phyloP scores from a whole-genome alignment of 805 yeast species.

The Saturnispora besseyi region DNA sequence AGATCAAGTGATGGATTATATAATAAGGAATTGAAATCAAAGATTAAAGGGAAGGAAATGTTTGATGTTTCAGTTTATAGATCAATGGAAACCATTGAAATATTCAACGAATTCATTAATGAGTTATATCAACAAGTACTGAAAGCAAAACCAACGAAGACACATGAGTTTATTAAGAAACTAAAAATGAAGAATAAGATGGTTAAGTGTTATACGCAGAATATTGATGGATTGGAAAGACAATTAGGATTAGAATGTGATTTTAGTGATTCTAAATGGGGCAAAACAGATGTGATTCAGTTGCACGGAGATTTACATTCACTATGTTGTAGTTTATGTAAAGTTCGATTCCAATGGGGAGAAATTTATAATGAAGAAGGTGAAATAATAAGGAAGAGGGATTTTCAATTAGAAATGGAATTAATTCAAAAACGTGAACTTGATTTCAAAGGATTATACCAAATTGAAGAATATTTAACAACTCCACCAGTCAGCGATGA shows the following conservation, averaged over 20 bases:
- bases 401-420: slow-evolving; percentile 4
- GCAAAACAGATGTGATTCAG: slow-evolving; percentile 68
- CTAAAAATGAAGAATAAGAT: slow-evolving; percentile 56
- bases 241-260: slow-evolving; percentile 57
- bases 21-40: slow-evolving; percentile 41
- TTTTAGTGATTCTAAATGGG: slow-evolving; percentile 43
- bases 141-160: slow-evolving; percentile 69
- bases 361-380: slow-evolving; percentile 30
- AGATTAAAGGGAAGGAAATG: slow-evolving; percentile 75
- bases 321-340: slow-evolving; percentile 70
- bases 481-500: slow-evolving; percentile 7
- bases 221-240: slow-evolving; percentile 82
- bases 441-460: neutral
- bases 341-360: slow-evolving; percentile 51
- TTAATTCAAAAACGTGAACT: slow-evolving; percentile 1
- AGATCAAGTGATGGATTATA: slow-evolving; percentile 79
- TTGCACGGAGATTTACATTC: slow-evolving; percentile 82
- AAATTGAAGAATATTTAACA: neutral
- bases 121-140: slow-evolving; percentile 60
- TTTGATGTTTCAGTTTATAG: slow-evolving; percentile 81
- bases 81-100: slow-evolving; percentile 49
- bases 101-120: slow-evolving; percentile 84
- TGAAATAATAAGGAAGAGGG: neutral
- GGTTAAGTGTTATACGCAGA: slow-evolving; percentile 86
- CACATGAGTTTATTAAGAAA: slow-evolving; percentile 65